phyloP scores from a whole-genome alignment of 192 early-diverging fungal species.

The Cladochytrium replicatum region DNA sequence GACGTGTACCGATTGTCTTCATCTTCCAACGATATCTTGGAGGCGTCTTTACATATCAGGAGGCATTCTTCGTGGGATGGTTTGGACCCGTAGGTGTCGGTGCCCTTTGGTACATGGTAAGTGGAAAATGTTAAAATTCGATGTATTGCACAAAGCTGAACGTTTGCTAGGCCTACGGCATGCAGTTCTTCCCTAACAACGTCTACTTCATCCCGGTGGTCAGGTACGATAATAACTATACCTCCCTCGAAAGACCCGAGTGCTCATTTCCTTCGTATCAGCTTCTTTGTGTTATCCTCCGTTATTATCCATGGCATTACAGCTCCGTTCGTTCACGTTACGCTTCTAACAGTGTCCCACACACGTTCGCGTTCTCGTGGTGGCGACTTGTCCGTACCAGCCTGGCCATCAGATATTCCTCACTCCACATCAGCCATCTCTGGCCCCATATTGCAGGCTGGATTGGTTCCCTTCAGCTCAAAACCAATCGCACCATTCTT shows the following conservation, averaged over 20 bases:
- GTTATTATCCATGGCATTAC: slow-evolving; percentile 77
- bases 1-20: slow-evolving; percentile 63
- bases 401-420: no score
- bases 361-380: no score
- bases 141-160: slow-evolving; percentile 3
- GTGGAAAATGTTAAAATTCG: slow-evolving; percentile 19
- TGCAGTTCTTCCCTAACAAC: slow-evolving; percentile 7
- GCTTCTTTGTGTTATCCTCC: slow-evolving; percentile 65
- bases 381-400: no score
- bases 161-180: no score
- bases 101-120: slow-evolving; percentile 48
- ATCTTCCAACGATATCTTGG: slow-evolving; percentile 55
- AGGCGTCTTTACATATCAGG: slow-evolving; percentile 59
- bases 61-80: slow-evolving; percentile 79
- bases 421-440: no score
- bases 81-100: slow-evolving; percentile 82
- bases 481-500: no score
- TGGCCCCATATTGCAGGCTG: no score
- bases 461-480: no score
- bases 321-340: slow-evolving; percentile 64
- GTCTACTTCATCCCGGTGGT: slow-evolving; percentile 18
- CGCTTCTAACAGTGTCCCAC: no score
- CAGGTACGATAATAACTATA: slow-evolving; percentile 21
- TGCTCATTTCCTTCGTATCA: slow-evolving; percentile 48
- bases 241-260: slow-evolving; percentile 5